These are phyloP conservation scores for Aquilaria yunnanensis DNA, from an alignment of 345 rosid genomes.

Conservation along the genomic window DNA sequence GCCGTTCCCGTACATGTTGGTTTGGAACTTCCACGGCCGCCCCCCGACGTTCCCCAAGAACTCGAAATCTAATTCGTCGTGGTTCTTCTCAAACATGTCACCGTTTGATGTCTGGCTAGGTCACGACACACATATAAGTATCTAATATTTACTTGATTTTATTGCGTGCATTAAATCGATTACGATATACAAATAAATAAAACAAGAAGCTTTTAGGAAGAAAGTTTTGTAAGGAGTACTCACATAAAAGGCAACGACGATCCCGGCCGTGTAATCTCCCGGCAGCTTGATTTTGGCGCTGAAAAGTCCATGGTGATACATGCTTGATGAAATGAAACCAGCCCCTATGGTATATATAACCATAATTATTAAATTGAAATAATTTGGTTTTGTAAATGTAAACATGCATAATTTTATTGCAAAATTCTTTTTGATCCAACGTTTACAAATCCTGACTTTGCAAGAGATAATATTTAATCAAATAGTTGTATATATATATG, in stretches of 20 bases:
- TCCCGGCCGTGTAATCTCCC: slow-evolving; percentile 73
- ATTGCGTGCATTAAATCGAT: background rate
- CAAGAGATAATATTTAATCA: background rate
- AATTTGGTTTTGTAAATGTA: no score
- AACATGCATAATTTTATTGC: no score
- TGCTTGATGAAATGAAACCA: slow-evolving; percentile 79
- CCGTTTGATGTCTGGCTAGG: slow-evolving; percentile 63
- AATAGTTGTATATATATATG: background rate
- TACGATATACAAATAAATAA: no score
- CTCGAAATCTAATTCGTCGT: slow-evolving; percentile 93
- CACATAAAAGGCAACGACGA: slow-evolving; percentile 88
- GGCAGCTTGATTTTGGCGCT: slow-evolving; percentile 90
- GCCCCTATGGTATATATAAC: slow-evolving; percentile 35
- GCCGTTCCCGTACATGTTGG: slow-evolving; percentile 91
- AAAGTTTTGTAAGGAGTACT: slow-evolving; percentile 10
- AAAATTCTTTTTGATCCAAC: slow-evolving; percentile 8
- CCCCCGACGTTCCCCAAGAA: slow-evolving; percentile 80
- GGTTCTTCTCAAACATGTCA: slow-evolving; percentile 73
- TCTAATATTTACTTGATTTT: background rate
- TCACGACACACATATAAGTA: background rate
- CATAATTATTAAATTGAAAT: no score
- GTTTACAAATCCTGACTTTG: background rate
- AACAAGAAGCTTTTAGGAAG: no score
- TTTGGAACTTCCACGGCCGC: slow-evolving; percentile 92
- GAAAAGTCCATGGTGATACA: slow-evolving; percentile 80